Evolutionary conservation across 116 monocot genomes (phyloP).

Genomic region (Posidonia oceanica): DNA sequence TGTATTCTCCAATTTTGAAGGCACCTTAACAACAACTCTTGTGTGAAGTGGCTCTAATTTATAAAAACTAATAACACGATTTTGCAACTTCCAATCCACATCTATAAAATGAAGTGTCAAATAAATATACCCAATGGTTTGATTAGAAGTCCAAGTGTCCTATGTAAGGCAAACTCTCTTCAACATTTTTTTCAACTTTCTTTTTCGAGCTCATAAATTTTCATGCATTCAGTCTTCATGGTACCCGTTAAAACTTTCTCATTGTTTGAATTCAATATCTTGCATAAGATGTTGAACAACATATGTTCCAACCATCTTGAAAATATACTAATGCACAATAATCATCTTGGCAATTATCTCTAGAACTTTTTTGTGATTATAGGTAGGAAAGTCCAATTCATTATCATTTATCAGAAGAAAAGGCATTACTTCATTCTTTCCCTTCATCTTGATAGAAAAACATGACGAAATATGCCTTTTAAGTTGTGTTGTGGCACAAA

Average conservation of each 20-base stretch:
- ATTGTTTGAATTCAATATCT: not conserved
- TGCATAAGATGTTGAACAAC: not conserved
- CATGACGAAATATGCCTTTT: not conserved
- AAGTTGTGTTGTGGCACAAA: not conserved
- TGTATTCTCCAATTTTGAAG: not conserved
- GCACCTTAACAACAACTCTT: not conserved
- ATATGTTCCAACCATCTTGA: not conserved
- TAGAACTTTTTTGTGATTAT: not conserved
- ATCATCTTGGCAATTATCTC: constrained; percentile 1
- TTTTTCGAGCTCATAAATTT: too few species aligned
- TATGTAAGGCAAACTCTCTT: too few species aligned
- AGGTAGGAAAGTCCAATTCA: not conserved
- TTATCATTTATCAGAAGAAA: not conserved
- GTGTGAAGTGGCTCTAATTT: not conserved
- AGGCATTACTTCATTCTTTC: not conserved
- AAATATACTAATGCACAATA: not conserved
- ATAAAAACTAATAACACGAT: not conserved
- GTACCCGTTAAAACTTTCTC: not conserved
- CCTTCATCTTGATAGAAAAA: not conserved
- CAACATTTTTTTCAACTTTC: too few species aligned
- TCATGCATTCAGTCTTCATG: not conserved
- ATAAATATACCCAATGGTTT: constrained; percentile 1
- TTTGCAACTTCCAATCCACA: not conserved
- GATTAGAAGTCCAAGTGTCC: not conserved
- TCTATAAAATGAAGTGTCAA: not conserved